Percentiles rank a stretch among this genome's conserved stretches.
phyloP scores from a whole-genome alignment of 345 rosid species.

The Gossypium bickii region DNA sequence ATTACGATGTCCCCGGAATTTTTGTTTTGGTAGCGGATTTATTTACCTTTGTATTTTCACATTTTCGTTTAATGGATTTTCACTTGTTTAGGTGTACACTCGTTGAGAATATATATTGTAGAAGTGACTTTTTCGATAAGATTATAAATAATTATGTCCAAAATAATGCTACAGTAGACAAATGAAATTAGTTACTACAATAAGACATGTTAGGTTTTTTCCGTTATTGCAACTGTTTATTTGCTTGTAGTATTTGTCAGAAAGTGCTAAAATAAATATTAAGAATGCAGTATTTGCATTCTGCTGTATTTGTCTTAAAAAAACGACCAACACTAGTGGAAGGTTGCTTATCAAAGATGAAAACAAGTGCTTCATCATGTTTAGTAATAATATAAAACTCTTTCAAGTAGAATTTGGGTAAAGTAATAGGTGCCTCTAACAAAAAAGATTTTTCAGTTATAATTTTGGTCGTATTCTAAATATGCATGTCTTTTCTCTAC shows the following conservation, averaged over 20 bases:
- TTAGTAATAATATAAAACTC: too few relatives aligned
- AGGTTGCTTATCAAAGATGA: not conserved
- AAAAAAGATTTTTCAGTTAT: too few relatives aligned
- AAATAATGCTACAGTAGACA: not conserved
- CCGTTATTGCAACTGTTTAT: not conserved
- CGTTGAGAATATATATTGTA: not conserved
- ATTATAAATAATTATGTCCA: not conserved
- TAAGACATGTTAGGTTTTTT: not conserved
- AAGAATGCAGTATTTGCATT: not conserved
- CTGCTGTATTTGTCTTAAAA: not conserved
- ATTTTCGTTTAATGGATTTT: not conserved
- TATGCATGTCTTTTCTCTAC: too few relatives aligned
- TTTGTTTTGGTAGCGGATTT: slow-evolving; percentile 10
- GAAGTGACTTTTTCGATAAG: not conserved
- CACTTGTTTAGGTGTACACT: slow-evolving; percentile 21
- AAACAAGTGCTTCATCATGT: too few relatives aligned
- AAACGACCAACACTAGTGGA: not conserved
- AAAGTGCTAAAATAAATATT: not conserved
- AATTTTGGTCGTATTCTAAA: too few relatives aligned
- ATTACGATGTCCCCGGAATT: slow-evolving; percentile 6
- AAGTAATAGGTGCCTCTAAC: too few relatives aligned
- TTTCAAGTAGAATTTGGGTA: too few relatives aligned
- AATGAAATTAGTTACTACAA: not conserved
- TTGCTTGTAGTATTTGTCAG: not conserved
- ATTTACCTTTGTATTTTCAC: slow-evolving; percentile 2